Base-by-base conservation (phyloP, 139 green algal genomes). In the Chlorella sorokiniana region DNA sequence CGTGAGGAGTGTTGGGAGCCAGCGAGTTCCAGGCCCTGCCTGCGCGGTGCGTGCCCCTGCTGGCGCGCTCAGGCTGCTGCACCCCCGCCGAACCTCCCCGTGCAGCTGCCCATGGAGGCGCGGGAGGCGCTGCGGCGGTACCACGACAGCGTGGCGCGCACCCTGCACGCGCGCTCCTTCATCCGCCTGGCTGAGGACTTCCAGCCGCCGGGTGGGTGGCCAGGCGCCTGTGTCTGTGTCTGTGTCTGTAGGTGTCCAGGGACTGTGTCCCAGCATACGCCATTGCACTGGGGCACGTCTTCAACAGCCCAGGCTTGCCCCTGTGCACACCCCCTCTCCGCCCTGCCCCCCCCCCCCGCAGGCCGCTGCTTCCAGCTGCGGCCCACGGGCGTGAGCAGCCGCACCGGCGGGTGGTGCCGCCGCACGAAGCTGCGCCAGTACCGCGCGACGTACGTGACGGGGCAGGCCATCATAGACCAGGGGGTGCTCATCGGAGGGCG, bases 401-500 rank as follows among this genome's bases (percentile, higher is more conserved):
- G 29, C 62, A 76, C 33, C 31, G 65, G 41, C 45, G 69, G 72
- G 18, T 33, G 67, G 37, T 38, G 44, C 35, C n/a, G 78, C 16
- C 67, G 64, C 52, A 18, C 35, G 31, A 74, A 80, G 68, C 63
- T 33, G 69, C 69, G 84, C 37, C 48, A 83, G 67, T 88, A 86
- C 75, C 40, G 59, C 18, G 80, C 77, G 54, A 69, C 78, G 45
- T 89, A 69, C 69, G 51, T 82, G 38, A 77, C 81, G 11, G 52
- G 71, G 62, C 23, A 80, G 41, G 81, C 78, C 1, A 37, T 92
- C 38, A 33, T 82, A 29, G 45, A 59, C 3, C 70, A 92, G 56
- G 89, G 89, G 25, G 85, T 92, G n/a, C 68, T 91, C 42, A 64
- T 92, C 1, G 86, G 79, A 4, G 74, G 84, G 2, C 80, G 87